Evolutionary conservation across 192 early-diverging fungal species (phyloP).

Genomic region (Backusella macrospora): DNA sequence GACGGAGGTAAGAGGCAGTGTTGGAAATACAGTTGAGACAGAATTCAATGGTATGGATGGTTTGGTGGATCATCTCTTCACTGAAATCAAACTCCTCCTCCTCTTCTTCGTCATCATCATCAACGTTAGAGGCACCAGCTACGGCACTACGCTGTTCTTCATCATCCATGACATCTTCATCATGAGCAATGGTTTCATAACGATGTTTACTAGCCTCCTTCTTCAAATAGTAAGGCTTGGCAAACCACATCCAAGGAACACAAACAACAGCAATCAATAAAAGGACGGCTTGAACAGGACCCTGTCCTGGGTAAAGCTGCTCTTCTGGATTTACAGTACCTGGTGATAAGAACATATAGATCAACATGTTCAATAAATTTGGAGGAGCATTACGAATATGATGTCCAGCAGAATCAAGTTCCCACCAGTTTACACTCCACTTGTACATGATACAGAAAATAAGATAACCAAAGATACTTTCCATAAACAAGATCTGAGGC

Average conservation of each 20-base stretch:
- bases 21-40: slow-evolving; percentile 95
- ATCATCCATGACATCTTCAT: slow-evolving; percentile 35
- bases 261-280: slow-evolving; percentile 84
- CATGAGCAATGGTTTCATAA: slow-evolving; percentile 55
- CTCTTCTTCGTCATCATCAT: slow-evolving; percentile 50
- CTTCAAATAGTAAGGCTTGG: slow-evolving; percentile 87
- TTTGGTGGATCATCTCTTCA: slow-evolving; percentile 96
- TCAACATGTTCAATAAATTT: slow-evolving; percentile 95
- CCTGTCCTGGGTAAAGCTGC: slow-evolving; percentile 86
- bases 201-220: slow-evolving; percentile 83
- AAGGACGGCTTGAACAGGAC: slow-evolving; percentile 76
- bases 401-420: slow-evolving; percentile 64
- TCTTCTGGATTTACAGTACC: slow-evolving; percentile 72
- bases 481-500: slow-evolving; percentile 94
- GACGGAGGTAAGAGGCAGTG: slow-evolving; percentile 97
- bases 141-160: slow-evolving; percentile 48
- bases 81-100: slow-evolving; percentile 84
- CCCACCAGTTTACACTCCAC: slow-evolving; percentile 93
- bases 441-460: slow-evolving; percentile 91
- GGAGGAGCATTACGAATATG: slow-evolving; percentile 77
- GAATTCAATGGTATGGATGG: slow-evolving; percentile 99
- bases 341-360: slow-evolving; percentile 98
- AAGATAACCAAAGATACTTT: slow-evolving; percentile 95
- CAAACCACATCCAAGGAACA: slow-evolving; percentile 97
- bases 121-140: slow-evolving; percentile 67